A percentile compares a stretch with the other conserved stretches of the same genome.
phyloP scores from a whole-genome alignment of 1,284 basidiomycete species.

The Fomes fomentarius region DNA sequence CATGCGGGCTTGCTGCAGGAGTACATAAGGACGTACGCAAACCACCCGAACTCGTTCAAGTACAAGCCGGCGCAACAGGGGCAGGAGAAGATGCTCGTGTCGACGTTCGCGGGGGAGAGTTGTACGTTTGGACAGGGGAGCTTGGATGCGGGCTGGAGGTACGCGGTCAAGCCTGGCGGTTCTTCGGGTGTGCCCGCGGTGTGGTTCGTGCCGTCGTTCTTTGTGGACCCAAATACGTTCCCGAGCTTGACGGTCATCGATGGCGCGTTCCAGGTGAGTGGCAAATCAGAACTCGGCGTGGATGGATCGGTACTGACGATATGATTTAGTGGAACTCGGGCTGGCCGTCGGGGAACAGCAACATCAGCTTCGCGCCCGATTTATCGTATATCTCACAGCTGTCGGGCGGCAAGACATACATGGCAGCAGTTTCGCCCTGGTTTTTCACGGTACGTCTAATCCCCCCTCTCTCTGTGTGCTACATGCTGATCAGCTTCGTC shows the following conservation, averaged over 20 bases:
- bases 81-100: conserved; percentile 46
- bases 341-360: conserved; percentile 37
- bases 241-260: conserved; percentile 33
- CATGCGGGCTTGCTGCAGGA: conserved; percentile 42
- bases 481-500: neutral
- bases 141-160: conserved; percentile 37
- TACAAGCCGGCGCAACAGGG: conserved; percentile 27
- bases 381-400: conserved; percentile 30
- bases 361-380: conserved; percentile 36
- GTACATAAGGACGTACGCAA: conserved; percentile 45
- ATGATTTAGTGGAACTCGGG: conserved; percentile 40
- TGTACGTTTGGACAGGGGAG: conserved; percentile 48
- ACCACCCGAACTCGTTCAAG: conserved; percentile 45
- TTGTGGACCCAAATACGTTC: conserved; percentile 35
- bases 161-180: conserved; percentile 30
- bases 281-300: neutral
- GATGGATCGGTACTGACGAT: neutral
- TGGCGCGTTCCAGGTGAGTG: conserved; percentile 41
- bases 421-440: conserved; percentile 50
- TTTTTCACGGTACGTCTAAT: conserved; percentile 41
- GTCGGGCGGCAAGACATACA: conserved; percentile 34
- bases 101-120: conserved; percentile 57
- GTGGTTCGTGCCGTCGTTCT: conserved; percentile 44
- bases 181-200: conserved; percentile 23
- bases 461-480: neutral